phyloP scores from a whole-genome alignment of 2,329 filamentous ascomycete species.

The Epichloe hybrida region DNA sequence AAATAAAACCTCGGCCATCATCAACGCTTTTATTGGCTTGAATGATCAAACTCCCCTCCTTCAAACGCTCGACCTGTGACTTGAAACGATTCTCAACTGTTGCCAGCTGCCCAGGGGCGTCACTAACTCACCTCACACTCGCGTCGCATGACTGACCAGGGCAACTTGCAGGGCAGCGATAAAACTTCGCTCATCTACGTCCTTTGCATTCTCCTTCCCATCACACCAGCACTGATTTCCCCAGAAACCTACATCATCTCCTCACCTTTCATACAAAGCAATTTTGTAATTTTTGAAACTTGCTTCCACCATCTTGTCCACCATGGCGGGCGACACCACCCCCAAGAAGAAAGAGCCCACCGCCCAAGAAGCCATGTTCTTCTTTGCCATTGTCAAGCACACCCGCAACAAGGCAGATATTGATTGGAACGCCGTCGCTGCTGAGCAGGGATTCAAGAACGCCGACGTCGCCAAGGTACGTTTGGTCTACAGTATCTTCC shows the following conservation, averaged over 20 bases:
- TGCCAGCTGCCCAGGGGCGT: background rate
- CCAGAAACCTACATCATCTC: too few species aligned
- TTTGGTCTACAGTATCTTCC: background rate
- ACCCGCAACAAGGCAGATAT: conserved; percentile 29
- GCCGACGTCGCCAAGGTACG: conserved; percentile 30
- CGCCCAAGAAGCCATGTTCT: conserved; percentile 28
- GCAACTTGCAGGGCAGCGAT: background rate
- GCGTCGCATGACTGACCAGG: background rate
- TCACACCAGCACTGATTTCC: background rate
- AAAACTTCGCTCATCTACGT: background rate
- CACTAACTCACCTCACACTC: background rate
- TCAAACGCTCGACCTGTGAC: background rate
- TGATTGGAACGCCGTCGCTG: conserved; percentile 34
- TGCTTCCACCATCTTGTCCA: background rate
- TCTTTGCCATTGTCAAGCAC: conserved; percentile 31
- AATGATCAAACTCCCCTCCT: background rate
- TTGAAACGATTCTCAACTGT: background rate
- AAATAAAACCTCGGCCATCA: background rate
- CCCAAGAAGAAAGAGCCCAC: conserved; percentile 23
- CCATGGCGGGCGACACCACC: conserved; percentile 17
- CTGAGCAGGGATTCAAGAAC: conserved; percentile 29
- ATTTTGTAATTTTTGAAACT: background rate
- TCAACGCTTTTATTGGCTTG: background rate
- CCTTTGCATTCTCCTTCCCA: too few species aligned
- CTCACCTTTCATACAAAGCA: background rate